These are phyloP conservation scores for Tetradesmus obliquus DNA, from an alignment of 139 green algal genomes.

Conservation along the genomic window DNA sequence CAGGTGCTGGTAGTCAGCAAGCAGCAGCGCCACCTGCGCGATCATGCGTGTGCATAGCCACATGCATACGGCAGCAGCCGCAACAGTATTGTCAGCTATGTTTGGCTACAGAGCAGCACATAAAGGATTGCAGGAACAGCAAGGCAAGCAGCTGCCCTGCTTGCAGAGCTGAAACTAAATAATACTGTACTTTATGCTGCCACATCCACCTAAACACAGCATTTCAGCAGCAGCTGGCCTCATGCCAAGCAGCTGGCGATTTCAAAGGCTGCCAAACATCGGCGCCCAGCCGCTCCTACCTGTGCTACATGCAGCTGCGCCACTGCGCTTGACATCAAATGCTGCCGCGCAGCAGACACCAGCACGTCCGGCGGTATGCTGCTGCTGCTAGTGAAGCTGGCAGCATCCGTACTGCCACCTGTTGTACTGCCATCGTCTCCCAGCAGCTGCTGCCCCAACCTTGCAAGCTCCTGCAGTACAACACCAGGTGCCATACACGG, in stretches of 20 bases:
- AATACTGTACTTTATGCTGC: too few species aligned
- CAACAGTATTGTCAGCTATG: too few species aligned
- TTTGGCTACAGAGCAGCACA: not conserved
- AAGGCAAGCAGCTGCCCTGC: too few species aligned
- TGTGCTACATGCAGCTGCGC: conserved; percentile 34
- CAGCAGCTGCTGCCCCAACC: conserved; percentile 38
- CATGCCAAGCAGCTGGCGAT: too few species aligned
- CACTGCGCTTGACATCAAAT: conserved; percentile 39
- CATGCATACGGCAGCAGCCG: not conserved
- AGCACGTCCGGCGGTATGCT: conserved; percentile 13
- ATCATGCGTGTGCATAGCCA: too few species aligned
- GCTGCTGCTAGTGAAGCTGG: not conserved
- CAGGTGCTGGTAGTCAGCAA: conserved; percentile 34
- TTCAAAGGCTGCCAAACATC: too few species aligned
- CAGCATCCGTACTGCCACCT: not conserved
- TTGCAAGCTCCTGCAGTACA: conserved; percentile 2
- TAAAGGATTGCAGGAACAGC: not conserved
- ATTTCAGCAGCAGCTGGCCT: too few species aligned
- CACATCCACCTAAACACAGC: too few species aligned
- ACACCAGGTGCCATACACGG: not conserved
- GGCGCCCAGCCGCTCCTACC: not conserved
- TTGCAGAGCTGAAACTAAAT: too few species aligned
- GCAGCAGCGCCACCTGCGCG: conserved; percentile 31
- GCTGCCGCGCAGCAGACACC: conserved; percentile 39
- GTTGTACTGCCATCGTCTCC: conserved; percentile 3